Percentiles rank a stretch among this genome's conserved stretches.
Evolutionary conservation across 1,284 basidiomycete species (phyloP).

Genomic region (Lignosus rhinocerotis): DNA sequence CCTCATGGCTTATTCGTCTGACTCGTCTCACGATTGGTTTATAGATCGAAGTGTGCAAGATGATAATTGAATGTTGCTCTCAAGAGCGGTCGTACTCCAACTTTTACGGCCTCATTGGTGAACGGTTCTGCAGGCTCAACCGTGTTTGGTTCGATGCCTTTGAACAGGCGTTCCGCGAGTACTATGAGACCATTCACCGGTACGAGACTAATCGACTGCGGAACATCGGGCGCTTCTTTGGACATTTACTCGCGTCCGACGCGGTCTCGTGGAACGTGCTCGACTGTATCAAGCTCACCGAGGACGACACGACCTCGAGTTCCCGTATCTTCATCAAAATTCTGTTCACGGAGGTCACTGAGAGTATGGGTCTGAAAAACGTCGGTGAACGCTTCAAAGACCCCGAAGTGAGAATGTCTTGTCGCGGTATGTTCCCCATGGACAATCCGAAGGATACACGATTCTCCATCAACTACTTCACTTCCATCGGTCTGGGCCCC

Average conservation of each 20-base stretch:
- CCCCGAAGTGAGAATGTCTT: slow-evolving; percentile 75
- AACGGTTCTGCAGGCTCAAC: slow-evolving; percentile 95
- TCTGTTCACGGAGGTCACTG: slow-evolving; percentile 92
- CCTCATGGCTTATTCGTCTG: neutral
- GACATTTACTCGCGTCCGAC: slow-evolving; percentile 85
- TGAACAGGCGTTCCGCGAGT: slow-evolving; percentile 86
- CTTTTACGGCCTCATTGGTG: slow-evolving; percentile 95
- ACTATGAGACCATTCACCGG: slow-evolving; percentile 96
- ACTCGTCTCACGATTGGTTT: slow-evolving; percentile 1
- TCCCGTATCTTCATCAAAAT: slow-evolving; percentile 99
- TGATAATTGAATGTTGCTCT: slow-evolving; percentile 99
- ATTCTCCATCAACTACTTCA: slow-evolving; percentile 98
- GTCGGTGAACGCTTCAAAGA: slow-evolving; percentile 88
- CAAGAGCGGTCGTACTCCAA: slow-evolving; percentile 97
- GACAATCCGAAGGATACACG: slow-evolving; percentile 96
- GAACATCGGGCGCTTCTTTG: slow-evolving; percentile 97
- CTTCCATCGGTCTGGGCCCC: slow-evolving; percentile 87
- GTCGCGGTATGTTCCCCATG: slow-evolving; percentile 89
- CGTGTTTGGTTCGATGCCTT: slow-evolving; percentile 91
- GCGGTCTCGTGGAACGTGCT: slow-evolving; percentile 89
- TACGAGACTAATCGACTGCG: slow-evolving; percentile 98
- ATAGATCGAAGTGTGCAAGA: slow-evolving; percentile 94
- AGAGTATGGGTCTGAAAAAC: slow-evolving; percentile 86
- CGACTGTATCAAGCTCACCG: slow-evolving; percentile 88
- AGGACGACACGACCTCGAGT: slow-evolving; percentile 96